A percentile compares a stretch with the other conserved stretches of the same genome.
phyloP scores from a whole-genome alignment of 306 rosid genomes.

The Hylodesmum podocarpum region DNA sequence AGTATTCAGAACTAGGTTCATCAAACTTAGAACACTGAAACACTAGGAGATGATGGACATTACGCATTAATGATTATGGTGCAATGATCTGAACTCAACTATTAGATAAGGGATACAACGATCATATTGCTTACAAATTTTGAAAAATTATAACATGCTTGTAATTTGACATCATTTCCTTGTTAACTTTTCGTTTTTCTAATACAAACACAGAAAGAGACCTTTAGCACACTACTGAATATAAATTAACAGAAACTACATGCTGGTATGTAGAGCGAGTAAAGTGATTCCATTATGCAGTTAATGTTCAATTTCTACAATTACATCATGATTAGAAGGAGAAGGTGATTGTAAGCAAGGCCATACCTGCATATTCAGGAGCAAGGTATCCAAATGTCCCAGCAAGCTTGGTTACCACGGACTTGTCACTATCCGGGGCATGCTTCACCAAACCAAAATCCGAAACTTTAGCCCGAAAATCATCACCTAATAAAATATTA shows the following conservation, averaged over 20 bases:
- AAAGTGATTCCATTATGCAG: neutral
- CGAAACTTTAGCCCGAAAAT: conserved; percentile 78
- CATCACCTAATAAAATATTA: conserved; percentile 67
- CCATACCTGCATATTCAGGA: conserved; percentile 81
- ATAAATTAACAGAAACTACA: neutral
- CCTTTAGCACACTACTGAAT: neutral
- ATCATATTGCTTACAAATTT: conserved; percentile 6
- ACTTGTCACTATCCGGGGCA: conserved; percentile 73
- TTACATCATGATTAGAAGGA: conserved; percentile 16
- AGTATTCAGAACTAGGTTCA: neutral
- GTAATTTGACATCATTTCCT: neutral
- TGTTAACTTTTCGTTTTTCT: neutral
- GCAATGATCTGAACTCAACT: neutral
- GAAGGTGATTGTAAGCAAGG: conserved; percentile 1
- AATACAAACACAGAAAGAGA: neutral
- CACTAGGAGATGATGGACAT: neutral
- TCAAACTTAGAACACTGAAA: neutral
- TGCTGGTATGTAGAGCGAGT: neutral
- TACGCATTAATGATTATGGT: neutral
- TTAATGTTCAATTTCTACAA: conserved; percentile 11
- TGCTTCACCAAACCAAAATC: conserved; percentile 87
- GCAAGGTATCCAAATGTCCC: conserved; percentile 94
- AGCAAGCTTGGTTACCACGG: conserved; percentile 70
- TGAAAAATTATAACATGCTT: neutral
- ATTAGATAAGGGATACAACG: neutral